A percentile compares a stretch with the other conserved stretches of the same genome.
These are phyloP conservation scores for Ophiosphaerella herpotricha DNA, from an alignment of 2,329 filamentous ascomycete species.

Conservation along the genomic window DNA sequence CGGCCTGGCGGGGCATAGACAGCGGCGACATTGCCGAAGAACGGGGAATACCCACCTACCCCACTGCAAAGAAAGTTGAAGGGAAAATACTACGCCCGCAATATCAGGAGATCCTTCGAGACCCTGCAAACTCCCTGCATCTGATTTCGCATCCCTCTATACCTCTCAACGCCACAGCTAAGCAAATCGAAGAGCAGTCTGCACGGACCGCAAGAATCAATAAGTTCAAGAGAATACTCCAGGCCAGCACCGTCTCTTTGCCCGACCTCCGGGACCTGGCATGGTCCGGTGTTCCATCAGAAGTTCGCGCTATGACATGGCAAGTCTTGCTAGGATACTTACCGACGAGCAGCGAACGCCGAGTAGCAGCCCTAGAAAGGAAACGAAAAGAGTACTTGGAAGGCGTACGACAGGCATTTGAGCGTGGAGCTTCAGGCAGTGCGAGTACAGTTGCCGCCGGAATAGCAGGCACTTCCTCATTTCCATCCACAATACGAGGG, in stretches of 20 bases:
- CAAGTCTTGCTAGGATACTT: constrained; percentile 93
- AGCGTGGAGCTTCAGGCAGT: constrained; percentile 54
- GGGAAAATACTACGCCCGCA: constrained; percentile 96
- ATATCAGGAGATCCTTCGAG: constrained; percentile 89
- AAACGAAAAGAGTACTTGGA: constrained; percentile 97
- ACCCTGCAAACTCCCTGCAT: constrained; percentile 91
- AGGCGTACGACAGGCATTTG: constrained; percentile 74
- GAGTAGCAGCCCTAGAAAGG: constrained; percentile 85
- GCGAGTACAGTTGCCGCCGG: constrained; percentile 56
- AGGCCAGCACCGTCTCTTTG: constrained; percentile 86
- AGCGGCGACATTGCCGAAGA: constrained; percentile 95
- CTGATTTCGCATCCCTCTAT: constrained; percentile 85
- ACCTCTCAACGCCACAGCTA: constrained; percentile 73
- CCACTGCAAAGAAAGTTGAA: constrained; percentile 84
- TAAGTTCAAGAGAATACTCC: constrained; percentile 95
- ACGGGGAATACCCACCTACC: constrained; percentile 79
- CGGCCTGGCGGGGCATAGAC: constrained; percentile 66
- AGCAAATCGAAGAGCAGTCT: constrained; percentile 84
- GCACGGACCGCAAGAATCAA: constrained; percentile 92
- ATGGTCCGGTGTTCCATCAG: constrained; percentile 93
- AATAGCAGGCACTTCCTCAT: constrained; percentile 51
- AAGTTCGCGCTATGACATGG: constrained; percentile 99
- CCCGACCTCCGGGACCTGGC: constrained; percentile 81
- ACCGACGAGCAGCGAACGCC: constrained; percentile 92
- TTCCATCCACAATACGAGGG: constrained; percentile 57